Evolutionary conservation across 805 yeast species (phyloP).

Genomic region (Monosporozyma servazzii): DNA sequence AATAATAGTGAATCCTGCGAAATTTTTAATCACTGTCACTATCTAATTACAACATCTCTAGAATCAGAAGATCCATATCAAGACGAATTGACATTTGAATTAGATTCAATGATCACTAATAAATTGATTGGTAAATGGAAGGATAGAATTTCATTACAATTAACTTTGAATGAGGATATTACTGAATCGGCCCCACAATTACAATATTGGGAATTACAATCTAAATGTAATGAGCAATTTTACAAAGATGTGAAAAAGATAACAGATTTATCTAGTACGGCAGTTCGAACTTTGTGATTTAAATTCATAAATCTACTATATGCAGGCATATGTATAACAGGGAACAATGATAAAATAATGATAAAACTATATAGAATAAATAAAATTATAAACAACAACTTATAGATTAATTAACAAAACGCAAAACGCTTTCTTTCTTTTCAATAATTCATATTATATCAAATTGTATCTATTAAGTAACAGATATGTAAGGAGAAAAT

Average conservation of each 20-base stretch:
- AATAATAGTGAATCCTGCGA: slow-evolving; percentile 8
- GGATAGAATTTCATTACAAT: slow-evolving; percentile 18
- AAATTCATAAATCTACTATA: too few species aligned
- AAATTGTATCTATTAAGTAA: neutral
- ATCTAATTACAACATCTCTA: slow-evolving; percentile 9
- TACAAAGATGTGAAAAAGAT: slow-evolving; percentile 13
- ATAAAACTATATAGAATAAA: neutral
- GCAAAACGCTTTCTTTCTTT: too few species aligned
- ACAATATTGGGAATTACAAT: slow-evolving; percentile 22
- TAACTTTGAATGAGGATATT: slow-evolving; percentile 18
- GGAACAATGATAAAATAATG: neutral
- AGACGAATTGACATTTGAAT: slow-evolving; percentile 14
- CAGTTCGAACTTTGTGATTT: slow-evolving; percentile 1
- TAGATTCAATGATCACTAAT: slow-evolving; percentile 15
- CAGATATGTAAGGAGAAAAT: neutral
- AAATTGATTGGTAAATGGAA: slow-evolving; percentile 20
- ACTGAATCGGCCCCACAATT: slow-evolving; percentile 17
- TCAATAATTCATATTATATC: neutral
- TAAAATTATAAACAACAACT: neutral
- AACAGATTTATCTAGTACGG: neutral
- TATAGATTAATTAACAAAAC: neutral
- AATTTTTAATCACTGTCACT: slow-evolving; percentile 17
- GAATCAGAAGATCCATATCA: slow-evolving; percentile 11
- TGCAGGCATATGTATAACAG: neutral
- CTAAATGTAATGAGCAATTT: slow-evolving; percentile 16